phyloP scores from a whole-genome alignment of 148 eudicot genomes.

The Polygonum maritimum region DNA sequence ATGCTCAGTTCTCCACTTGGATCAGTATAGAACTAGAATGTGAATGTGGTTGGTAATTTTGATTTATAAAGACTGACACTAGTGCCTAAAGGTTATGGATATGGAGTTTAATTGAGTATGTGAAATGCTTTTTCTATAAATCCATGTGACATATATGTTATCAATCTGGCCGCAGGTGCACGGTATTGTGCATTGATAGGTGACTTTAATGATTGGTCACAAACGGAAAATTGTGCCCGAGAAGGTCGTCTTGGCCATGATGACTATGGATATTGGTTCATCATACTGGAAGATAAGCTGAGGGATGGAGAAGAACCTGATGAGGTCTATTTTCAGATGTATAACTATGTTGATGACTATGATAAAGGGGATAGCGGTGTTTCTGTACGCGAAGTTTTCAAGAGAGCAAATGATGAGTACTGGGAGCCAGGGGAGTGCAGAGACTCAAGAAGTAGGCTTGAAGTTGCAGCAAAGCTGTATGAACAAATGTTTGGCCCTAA shows the following conservation, averaged over 20 bases:
- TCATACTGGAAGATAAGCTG: conserved; percentile 79
- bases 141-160: conserved; percentile 6
- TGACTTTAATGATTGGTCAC: conserved; percentile 93
- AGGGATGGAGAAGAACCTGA: conserved; percentile 87
- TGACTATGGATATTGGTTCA: conserved; percentile 94
- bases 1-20: neutral
- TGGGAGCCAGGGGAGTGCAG: conserved; percentile 99
- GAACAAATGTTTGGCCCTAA: conserved; percentile 96
- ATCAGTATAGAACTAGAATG: neutral
- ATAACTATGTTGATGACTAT: conserved; percentile 79
- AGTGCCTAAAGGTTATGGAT: neutral
- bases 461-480: conserved; percentile 65
- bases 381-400: conserved; percentile 51
- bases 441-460: conserved; percentile 54
- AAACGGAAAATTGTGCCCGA: conserved; percentile 77
- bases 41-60: neutral
- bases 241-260: conserved; percentile 94
- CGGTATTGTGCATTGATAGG: conserved; percentile 93
- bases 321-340: conserved; percentile 81
- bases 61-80: neutral
- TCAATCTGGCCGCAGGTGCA: conserved; percentile 53
- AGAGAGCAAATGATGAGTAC: conserved; percentile 86
- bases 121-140: neutral
- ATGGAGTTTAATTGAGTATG: neutral
- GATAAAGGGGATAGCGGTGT: conserved; percentile 91